Conservation (phyloP, 2,329 filamentous ascomycete species). For the Penicillium corylophilum region DNA sequence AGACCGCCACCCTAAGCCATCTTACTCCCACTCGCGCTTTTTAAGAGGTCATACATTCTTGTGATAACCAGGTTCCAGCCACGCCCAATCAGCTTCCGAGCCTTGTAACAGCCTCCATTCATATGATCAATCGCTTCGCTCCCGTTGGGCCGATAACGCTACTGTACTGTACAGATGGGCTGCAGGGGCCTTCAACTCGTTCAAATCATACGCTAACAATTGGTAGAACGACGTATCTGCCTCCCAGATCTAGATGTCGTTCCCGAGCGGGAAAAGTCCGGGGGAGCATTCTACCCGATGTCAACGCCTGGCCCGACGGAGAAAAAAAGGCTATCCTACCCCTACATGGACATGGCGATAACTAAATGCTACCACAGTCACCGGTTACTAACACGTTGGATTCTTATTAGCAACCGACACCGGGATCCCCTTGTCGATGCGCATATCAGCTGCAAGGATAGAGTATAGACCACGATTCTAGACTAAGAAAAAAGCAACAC, state of each 20-base stretch:
- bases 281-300: constrained; percentile 12
- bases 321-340: background rate
- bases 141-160: constrained; percentile 28
- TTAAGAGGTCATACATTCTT: background rate
- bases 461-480: constrained; percentile 9
- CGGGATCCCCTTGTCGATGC: constrained; percentile 7
- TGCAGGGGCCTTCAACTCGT: background rate
- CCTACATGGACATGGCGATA: constrained; percentile 14
- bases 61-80: constrained; percentile 1
- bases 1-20: constrained; percentile 8
- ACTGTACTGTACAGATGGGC: constrained; percentile 1
- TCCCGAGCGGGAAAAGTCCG: constrained; percentile 17
- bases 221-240: constrained; percentile 4
- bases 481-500: background rate
- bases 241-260: constrained; percentile 10
- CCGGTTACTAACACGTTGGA: constrained; percentile 19
- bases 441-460: constrained; percentile 31
- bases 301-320: background rate
- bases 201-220: constrained; percentile 11
- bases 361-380: constrained; percentile 7
- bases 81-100: constrained; percentile 5
- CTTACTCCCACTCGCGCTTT: background rate
- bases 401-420: constrained; percentile 25
- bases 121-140: constrained; percentile 17
- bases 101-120: constrained; percentile 6